These are phyloP conservation scores for Aspergillus melleus DNA, from an alignment of 2,329 filamentous ascomycete species.

Conservation along the genomic window DNA sequence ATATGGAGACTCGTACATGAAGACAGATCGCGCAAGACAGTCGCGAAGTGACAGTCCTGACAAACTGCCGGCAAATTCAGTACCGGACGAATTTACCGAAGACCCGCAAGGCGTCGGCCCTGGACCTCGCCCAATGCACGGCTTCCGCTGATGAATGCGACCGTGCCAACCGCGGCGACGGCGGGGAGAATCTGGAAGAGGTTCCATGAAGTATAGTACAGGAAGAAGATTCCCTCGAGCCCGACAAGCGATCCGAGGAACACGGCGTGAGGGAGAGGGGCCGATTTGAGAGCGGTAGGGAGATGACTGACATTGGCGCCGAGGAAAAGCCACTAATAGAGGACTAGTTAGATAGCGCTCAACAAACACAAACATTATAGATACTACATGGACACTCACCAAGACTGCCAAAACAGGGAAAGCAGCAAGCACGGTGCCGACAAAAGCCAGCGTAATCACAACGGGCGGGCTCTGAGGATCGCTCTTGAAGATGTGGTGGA, in stretches of 20 bases:
- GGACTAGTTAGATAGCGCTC: constrained; percentile 10
- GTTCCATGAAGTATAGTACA: constrained; percentile 92
- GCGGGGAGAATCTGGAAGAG: constrained; percentile 85
- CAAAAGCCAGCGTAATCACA: constrained; percentile 76
- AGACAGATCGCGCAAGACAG: background rate
- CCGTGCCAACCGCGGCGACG: constrained; percentile 64
- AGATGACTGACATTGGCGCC: constrained; percentile 83
- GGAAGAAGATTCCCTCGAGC: constrained; percentile 89
- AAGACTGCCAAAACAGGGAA: constrained; percentile 71
- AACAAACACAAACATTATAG: background rate
- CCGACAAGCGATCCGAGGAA: constrained; percentile 86
- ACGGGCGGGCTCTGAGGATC: constrained; percentile 79
- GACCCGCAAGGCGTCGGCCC: constrained; percentile 75
- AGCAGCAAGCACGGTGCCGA: constrained; percentile 68
- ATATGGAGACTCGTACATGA: background rate
- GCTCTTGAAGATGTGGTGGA: constrained; percentile 83
- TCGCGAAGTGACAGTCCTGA: background rate
- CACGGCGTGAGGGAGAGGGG: constrained; percentile 76
- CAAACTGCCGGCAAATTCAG: constrained; percentile 3
- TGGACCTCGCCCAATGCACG: constrained; percentile 93
- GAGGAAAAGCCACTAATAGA: constrained; percentile 69
- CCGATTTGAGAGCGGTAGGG: constrained; percentile 69
- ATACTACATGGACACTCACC: constrained; percentile 51
- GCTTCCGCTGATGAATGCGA: constrained; percentile 82
- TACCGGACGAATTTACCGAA: constrained; percentile 46